Base-by-base conservation (phyloP, 176 grass and related monocot genomes). In the Triticum timopheevii region DNA sequence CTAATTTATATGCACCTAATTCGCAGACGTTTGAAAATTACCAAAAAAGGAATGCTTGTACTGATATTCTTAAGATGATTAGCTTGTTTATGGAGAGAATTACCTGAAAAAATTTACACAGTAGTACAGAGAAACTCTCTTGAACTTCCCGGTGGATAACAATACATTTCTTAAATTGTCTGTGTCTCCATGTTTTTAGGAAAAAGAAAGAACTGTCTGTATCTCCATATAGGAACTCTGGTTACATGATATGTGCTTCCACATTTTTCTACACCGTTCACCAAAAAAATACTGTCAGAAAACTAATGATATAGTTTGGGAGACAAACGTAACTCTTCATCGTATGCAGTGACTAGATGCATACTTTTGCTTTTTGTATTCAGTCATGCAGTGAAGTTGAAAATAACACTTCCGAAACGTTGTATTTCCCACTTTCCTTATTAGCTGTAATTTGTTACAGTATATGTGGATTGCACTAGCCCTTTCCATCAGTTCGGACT, bases 361-460 rank as follows among this genome's bases (percentile, higher is more conserved):
- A 76, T 61, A 20, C 15, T 76, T 77, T 86, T 67, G 2, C 31
- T 45, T 64, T 38, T 24, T 86, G 31, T 25, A 36, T 72, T 19
- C 30, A 61, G 81, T 72, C 65, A 83, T 39, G 47, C 39, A 80
- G 5, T 83, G 23, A 64, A 73, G 40, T 39, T 65, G 28, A 67
- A 58, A 67, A 54, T 31, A 63, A 24, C 58, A 73, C 8, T 44
- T 71, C 25, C 15, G 7, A 73, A 73, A 56, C 1, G 20, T 81
- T 65, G 22, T 50, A 65, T 74, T 11, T 20, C 49, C n/a, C n/a
- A 1, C 36, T 38, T 59, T 59, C 66, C 7, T 72, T 59, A 27
- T 47, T 58, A 82, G 31, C 38, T 73, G 30, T 61, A 83, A n/a
- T n/a, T n/a, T n/a, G n/a, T n/a, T n/a, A n/a, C n/a, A n/a, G n/a